Conservation (phyloP, 164 flowering plant genomes). For the Liquidambar formosana region DNA sequence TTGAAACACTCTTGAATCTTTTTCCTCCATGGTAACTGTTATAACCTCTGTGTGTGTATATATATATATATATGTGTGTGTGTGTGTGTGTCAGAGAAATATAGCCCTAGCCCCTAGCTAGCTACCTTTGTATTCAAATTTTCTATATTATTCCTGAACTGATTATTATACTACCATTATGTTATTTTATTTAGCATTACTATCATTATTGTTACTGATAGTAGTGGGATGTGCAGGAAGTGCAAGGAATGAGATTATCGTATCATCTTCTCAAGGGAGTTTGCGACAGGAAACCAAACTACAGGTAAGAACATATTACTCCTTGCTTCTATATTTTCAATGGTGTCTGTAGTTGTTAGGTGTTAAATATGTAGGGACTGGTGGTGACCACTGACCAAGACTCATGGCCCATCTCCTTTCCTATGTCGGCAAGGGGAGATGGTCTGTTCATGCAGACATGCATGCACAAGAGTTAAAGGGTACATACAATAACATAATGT, state of each 20-base stretch:
- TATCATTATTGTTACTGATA: slow-evolving; percentile 9
- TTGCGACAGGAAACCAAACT: slow-evolving; percentile 22
- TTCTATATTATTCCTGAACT: background rate
- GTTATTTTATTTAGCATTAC: background rate
- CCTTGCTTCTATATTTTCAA: background rate
- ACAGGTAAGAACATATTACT: slow-evolving; percentile 29
- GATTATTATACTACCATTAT: background rate
- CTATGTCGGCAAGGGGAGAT: slow-evolving; percentile 25
- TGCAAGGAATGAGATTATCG: slow-evolving; percentile 9
- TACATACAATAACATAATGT: background rate
- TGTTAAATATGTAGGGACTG: slow-evolving; percentile 12
- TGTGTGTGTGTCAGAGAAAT: slow-evolving; percentile 5
- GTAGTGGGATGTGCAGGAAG: slow-evolving; percentile 27
- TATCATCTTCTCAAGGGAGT: slow-evolving; percentile 22
- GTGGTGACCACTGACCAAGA: slow-evolving; percentile 15
- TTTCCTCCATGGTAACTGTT: too few species aligned
- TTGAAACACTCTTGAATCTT: too few species aligned
- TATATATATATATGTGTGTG: too few species aligned
- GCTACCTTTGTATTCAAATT: background rate
- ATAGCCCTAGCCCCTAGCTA: too few species aligned
- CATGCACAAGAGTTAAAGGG: background rate
- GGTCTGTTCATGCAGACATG: slow-evolving; percentile 19
- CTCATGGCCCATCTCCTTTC: slow-evolving; percentile 24
- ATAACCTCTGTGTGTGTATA: too few species aligned
- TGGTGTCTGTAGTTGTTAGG: slow-evolving; percentile 5